phyloP scores from a whole-genome alignment of 1,139 yeast species.

The Komagataea norvegica region DNA sequence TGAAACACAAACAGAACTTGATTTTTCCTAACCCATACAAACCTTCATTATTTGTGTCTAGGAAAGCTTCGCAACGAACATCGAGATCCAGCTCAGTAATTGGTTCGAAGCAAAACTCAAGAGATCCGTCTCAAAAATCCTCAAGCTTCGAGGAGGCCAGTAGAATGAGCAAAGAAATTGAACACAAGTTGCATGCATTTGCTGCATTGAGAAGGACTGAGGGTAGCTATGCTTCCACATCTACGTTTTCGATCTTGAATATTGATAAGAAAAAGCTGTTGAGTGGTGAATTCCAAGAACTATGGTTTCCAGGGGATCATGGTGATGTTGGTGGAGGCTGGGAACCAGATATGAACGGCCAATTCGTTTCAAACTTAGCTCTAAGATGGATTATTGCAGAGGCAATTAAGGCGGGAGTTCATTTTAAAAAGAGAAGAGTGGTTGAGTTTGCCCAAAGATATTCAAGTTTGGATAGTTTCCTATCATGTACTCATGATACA shows the following conservation, averaged over 20 bases:
- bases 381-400: constrained; percentile 56
- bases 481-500: constrained; percentile 46
- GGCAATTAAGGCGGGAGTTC: constrained; percentile 45
- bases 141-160: constrained; percentile 2
- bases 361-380: constrained; percentile 40
- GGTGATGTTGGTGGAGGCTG: constrained; percentile 66
- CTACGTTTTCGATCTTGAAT: constrained; percentile 5
- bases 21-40: constrained; percentile 40
- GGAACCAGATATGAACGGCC: constrained; percentile 39
- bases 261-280: constrained; percentile 18
- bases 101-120: not conserved
- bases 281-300: constrained; percentile 24
- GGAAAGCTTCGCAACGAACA: constrained; percentile 15
- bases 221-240: constrained; percentile 6
- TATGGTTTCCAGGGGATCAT: constrained; percentile 65
- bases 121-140: constrained; percentile 1
- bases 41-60: constrained; percentile 30
- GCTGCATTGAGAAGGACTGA: not conserved
- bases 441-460: constrained; percentile 36
- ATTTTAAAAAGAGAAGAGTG: constrained; percentile 38
- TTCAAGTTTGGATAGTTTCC: constrained; percentile 36
- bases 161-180: constrained; percentile 6
- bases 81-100: not conserved
- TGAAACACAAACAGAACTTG: constrained; percentile 54
- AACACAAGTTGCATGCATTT: constrained; percentile 3